A percentile compares a stretch with the other conserved stretches of the same genome.
phyloP scores from a whole-genome alignment of 257 asterid species.

The Scutellaria minor region DNA sequence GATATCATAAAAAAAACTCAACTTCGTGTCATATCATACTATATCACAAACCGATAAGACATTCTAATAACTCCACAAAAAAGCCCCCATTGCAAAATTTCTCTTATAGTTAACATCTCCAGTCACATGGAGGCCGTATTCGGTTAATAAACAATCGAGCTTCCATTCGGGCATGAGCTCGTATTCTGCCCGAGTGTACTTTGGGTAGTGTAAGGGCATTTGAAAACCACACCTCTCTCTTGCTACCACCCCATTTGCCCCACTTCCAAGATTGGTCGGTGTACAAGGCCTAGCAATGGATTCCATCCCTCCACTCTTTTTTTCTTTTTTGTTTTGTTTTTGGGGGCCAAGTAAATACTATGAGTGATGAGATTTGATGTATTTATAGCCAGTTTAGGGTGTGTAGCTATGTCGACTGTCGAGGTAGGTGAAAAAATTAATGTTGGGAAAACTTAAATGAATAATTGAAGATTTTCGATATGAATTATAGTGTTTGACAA shows the following conservation, averaged over 20 bases:
- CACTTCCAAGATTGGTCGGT: constrained; percentile 24
- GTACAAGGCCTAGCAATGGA: constrained; percentile 43
- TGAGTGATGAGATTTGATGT: constrained; percentile 22
- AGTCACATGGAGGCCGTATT: constrained; percentile 53
- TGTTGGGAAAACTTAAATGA: constrained; percentile 18
- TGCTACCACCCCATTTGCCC: constrained; percentile 26
- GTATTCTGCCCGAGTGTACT: constrained; percentile 60
- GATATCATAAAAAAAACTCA: background rate
- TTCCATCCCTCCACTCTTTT: constrained; percentile 43
- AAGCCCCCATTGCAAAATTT: constrained; percentile 75
- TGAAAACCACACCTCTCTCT: constrained; percentile 55
- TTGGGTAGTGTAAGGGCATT: constrained; percentile 78
- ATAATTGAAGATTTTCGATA: constrained; percentile 21
- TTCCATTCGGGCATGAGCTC: constrained; percentile 75
- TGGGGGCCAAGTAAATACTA: background rate
- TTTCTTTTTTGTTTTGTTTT: background rate
- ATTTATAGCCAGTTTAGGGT: constrained; percentile 41
- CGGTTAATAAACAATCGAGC: constrained; percentile 51
- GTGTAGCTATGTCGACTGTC: constrained; percentile 34
- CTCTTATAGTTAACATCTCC: constrained; percentile 66
- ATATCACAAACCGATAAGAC: background rate
- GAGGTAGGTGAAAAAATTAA: constrained; percentile 44
- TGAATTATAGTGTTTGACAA: constrained; percentile 25
- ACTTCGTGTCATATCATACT: background rate
- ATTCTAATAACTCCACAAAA: constrained; percentile 52